Base-by-base conservation (phyloP, 23 red algal species). In the Gracilaria vermiculophylla region DNA sequence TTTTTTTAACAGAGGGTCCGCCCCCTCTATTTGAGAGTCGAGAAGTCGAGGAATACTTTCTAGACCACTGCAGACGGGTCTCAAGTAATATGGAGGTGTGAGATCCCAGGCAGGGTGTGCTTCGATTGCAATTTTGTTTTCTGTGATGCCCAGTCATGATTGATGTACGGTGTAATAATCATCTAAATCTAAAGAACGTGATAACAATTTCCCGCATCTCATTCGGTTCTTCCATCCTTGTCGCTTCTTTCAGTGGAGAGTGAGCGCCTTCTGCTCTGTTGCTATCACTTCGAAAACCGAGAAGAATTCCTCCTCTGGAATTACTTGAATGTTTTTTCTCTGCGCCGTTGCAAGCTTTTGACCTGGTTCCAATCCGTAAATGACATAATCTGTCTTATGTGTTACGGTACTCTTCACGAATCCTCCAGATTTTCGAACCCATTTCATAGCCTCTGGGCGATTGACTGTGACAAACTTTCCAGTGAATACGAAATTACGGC, bases 401-500 rank as follows among this genome's bases (percentile, higher is more conserved):
- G 91, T 72, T 16, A 94, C 84, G 23, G 53, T 32, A 41, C 40
- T 78, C 53, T 35, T 62, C 15, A 94, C 40, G 27, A 69, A 42
- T 62, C 91, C 91, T 24, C 84, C 82, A 54, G 54, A 55, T 35
- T 24, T 61, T 53, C 37, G 54, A 23, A 94, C 49, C 70, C 66
- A 79, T 70, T 94, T 86, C 64, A 62, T 89, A 24, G 74, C 69
- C 34, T 35, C 52, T 12, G 62, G 50, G 28, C 91, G 65, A 37
- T 62, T 40, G 58, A 88, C 35, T 28, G 35, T 67, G 15, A 50
- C 73, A 35, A 94, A 57, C 41, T 84, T 86, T 10, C 91, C 91
- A 0, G 91, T 94, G 65, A 94, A 94, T 5, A 80, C 91, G 39
- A 94, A 85, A 17, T 61, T 77, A 34, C 86, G 88, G 42, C 70